Base-by-base conservation (phyloP, 257 asterid genomes). In the Datura wrightii region DNA sequence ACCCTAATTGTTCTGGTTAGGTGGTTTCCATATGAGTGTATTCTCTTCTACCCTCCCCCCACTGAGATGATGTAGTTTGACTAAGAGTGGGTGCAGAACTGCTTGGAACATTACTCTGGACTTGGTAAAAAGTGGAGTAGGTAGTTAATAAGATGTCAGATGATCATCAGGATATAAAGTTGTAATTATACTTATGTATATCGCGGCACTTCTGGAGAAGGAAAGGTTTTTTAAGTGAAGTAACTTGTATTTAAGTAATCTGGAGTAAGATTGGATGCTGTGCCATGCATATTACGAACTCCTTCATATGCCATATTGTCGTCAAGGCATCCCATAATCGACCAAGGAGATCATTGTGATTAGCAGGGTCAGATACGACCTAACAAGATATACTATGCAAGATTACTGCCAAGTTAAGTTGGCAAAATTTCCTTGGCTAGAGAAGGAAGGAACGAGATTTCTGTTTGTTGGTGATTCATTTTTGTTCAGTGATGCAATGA, bases 21-120 rank as follows among this genome's bases (percentile, higher is more conserved):
- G 81, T 19, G 81, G 60, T 46, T 71, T 34, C n/a, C 6, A 2
- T 48, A 74, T 13, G 60, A 74, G 44, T 74, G 59, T 48, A 24
- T 74, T 74, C 59, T 72, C 2, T 72, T 46, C 54, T 46, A 50
- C 58, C 59, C 41, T 46, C 6, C 39, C 58, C 46, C 41, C 18
- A 50, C 58, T 72, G 58, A 72, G 80, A 72, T 72, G 16, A 72
- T 72, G 80, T 46, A 72, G 54, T 44, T 72, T 46, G 8, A 72
- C 42, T 1, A 19, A 72, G 80, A 72, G 19, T 63, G 44, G 80
- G 5, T n/a, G 41, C 80, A 46, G 79, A 46, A 19, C n/a, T 72
- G 59, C 80, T 46, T 46, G 80, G 56, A 31, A 48, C 81, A 48
- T 48, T 48, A 74, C 42, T 24, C 37, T 48, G 59, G 18, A 48